Conservation (phyloP, 2,329 filamentous ascomycete species). For the Xylariaceae sp. region DNA sequence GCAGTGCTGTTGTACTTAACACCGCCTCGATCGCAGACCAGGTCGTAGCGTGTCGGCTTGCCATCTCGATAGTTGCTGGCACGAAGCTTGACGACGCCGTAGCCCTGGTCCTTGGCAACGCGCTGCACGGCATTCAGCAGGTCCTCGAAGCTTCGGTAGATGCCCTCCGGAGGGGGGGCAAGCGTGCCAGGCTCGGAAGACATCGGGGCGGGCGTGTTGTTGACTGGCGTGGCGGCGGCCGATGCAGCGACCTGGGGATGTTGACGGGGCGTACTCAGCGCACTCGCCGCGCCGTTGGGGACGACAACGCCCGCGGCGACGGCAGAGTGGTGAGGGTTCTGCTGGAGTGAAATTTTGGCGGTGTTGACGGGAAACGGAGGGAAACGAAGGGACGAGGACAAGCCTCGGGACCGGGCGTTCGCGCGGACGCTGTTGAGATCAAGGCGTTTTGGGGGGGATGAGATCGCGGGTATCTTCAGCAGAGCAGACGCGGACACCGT, state of each 20-base stretch:
- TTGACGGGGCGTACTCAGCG: conserved; percentile 30
- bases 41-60: conserved; percentile 58
- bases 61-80: conserved; percentile 61
- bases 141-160: conserved; percentile 57
- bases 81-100: conserved; percentile 59
- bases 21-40: conserved; percentile 59
- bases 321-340: conserved; percentile 33
- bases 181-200: conserved; percentile 35
- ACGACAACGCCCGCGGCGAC: conserved; percentile 32
- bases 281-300: conserved; percentile 31
- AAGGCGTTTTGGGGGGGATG: conserved; percentile 1
- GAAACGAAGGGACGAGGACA: conserved; percentile 21
- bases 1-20: conserved; percentile 63
- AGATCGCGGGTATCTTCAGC: conserved; percentile 13
- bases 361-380: conserved; percentile 26
- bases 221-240: conserved; percentile 20
- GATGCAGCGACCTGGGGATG: conserved; percentile 20
- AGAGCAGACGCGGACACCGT: conserved; percentile 22
- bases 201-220: conserved; percentile 27
- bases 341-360: conserved; percentile 37
- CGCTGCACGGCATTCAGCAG: conserved; percentile 55
- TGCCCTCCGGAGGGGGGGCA: conserved; percentile 55
- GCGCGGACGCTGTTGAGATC: conserved; percentile 11
- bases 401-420: conserved; percentile 19
- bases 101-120: conserved; percentile 58